These are phyloP conservation scores for Tricholoma saponaceum DNA, from an alignment of 768 basidiomycete species.

Conservation along the genomic window DNA sequence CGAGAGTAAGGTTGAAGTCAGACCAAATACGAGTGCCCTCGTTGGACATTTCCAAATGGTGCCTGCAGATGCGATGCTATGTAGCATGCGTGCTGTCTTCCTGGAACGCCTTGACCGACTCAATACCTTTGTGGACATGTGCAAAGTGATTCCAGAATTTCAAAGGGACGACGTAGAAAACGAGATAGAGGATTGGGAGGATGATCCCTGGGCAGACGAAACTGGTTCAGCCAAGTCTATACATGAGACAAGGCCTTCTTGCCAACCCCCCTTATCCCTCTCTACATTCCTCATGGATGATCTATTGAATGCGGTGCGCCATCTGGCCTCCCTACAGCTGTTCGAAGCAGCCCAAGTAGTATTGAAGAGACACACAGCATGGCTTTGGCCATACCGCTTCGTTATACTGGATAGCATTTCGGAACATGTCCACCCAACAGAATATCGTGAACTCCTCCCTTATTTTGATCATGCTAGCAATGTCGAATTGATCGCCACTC, in stretches of 20 bases:
- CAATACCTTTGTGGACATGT: constrained; percentile 68
- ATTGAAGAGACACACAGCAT: constrained; percentile 46
- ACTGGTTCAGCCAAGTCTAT: constrained; percentile 20
- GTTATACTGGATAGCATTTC: constrained; percentile 71
- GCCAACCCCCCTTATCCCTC: constrained; percentile 47
- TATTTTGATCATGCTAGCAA: constrained; percentile 46
- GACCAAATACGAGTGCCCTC: constrained; percentile 26
- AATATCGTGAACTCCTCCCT: constrained; percentile 62
- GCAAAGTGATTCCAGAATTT: constrained; percentile 32
- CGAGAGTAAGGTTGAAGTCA: constrained; percentile 1
- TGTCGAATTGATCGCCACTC: constrained; percentile 31
- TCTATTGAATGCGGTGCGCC: constrained; percentile 54
- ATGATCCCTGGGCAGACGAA: constrained; percentile 72
- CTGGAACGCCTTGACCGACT: constrained; percentile 64
- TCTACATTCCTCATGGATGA: constrained; percentile 59
- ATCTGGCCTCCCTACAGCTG: constrained; percentile 60
- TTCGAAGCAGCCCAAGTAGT: constrained; percentile 58
- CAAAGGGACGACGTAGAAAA: constrained; percentile 40
- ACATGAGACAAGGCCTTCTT: constrained; percentile 15
- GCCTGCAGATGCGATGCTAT: constrained; percentile 63
- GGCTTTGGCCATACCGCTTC: constrained; percentile 69
- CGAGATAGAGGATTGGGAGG: constrained; percentile 66
- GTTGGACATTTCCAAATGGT: constrained; percentile 50
- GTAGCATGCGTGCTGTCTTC: constrained; percentile 62
- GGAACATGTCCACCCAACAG: constrained; percentile 60